phyloP scores from a whole-genome alignment of 2,329 filamentous ascomycete species.

The Sarocladiaceae sp. region DNA sequence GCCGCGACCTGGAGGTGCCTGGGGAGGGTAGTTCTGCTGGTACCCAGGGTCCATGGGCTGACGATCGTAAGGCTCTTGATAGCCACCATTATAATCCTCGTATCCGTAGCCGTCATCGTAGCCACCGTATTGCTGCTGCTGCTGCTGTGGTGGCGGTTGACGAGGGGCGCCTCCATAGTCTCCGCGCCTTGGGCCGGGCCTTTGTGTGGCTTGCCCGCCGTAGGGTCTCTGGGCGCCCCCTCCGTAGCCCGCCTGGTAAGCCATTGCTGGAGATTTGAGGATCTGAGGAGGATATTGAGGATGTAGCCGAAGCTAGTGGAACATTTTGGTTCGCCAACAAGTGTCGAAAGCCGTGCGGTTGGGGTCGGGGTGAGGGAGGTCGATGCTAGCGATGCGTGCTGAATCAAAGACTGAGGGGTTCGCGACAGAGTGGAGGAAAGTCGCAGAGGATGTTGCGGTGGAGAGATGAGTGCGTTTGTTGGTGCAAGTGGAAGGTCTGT shows the following conservation, averaged over 20 bases:
- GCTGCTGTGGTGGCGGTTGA: slow-evolving; percentile 23
- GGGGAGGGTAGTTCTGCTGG: slow-evolving; percentile 28
- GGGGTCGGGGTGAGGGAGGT: too few species aligned
- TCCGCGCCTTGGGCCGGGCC: slow-evolving; percentile 29
- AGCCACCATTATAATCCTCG: slow-evolving; percentile 20
- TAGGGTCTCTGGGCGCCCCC: slow-evolving; percentile 39
- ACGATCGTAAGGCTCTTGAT: slow-evolving; percentile 31
- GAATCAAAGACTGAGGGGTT: too few species aligned
- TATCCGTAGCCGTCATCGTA: slow-evolving; percentile 41
- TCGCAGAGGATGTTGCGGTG: too few species aligned
- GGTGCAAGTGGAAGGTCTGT: too few species aligned
- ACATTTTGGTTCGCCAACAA: slow-evolving; percentile 1
- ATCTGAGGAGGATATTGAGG: background rate
- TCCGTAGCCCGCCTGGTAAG: slow-evolving; percentile 42
- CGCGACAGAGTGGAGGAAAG: too few species aligned
- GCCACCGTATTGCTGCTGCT: slow-evolving; percentile 38
- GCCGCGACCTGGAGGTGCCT: slow-evolving; percentile 33
- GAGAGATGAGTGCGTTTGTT: too few species aligned
- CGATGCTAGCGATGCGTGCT: too few species aligned
- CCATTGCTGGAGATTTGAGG: slow-evolving; percentile 31
- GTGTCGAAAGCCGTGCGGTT: too few species aligned
- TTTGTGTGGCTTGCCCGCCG: slow-evolving; percentile 37
- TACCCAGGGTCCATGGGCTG: slow-evolving; percentile 41
- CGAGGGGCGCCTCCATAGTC: slow-evolving; percentile 19
- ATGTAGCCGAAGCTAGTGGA: background rate